Evolutionary conservation across 2,329 filamentous ascomycete species (phyloP).

Genomic region (Helotiales sp.): DNA sequence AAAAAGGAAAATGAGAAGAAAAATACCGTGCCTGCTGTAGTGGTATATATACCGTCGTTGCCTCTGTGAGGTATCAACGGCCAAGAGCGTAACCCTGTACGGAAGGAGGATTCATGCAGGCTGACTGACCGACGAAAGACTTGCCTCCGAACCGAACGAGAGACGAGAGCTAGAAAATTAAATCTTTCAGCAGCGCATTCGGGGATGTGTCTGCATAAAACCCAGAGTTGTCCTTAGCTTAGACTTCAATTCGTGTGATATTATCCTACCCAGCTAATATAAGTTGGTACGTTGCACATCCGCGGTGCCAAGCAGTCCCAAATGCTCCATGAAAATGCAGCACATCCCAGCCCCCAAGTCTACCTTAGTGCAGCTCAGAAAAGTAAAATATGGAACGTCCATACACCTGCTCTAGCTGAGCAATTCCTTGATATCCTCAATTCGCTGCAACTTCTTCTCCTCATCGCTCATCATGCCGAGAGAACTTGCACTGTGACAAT

Average conservation of each 20-base stretch:
- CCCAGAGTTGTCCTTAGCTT: neutral
- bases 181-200: too few species aligned
- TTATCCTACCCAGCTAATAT: neutral
- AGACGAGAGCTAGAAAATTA: too few species aligned
- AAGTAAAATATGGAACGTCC: neutral
- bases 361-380: neutral
- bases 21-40: too few species aligned
- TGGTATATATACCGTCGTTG: too few species aligned
- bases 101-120: neutral
- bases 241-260: neutral
- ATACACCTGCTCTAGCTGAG: constrained; percentile 49
- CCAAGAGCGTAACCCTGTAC: neutral
- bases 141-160: neutral
- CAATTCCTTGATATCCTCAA: constrained; percentile 93
- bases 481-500: constrained; percentile 74
- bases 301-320: neutral
- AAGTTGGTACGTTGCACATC: neutral
- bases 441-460: constrained; percentile 85
- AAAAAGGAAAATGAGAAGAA: too few species aligned
- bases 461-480: constrained; percentile 95
- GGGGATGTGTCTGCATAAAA: too few species aligned
- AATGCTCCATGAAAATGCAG: neutral
- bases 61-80: too few species aligned
- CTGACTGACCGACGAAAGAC: neutral
- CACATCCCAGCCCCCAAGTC: neutral